These are phyloP conservation scores for Isabelozyma rhagii DNA, from an alignment of 805 yeast genomes.

Conservation along the genomic window DNA sequence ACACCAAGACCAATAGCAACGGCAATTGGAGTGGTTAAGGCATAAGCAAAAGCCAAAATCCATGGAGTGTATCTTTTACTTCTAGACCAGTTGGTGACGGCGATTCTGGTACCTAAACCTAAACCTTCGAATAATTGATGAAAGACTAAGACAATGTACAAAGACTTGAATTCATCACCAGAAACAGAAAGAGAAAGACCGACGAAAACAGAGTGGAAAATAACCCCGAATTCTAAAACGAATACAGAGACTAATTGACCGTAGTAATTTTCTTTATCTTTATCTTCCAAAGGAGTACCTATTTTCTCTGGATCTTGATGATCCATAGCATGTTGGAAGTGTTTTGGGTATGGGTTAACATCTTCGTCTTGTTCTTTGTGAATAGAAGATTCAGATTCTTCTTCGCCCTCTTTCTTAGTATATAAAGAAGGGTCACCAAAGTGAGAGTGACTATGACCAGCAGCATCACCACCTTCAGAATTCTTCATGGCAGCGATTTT, in stretches of 20 bases:
- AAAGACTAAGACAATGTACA: slow-evolving; percentile 26
- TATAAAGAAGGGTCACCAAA: slow-evolving; percentile 44
- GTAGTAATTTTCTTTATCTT: slow-evolving; percentile 45
- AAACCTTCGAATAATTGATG: slow-evolving; percentile 34
- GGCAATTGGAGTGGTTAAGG: slow-evolving; percentile 68
- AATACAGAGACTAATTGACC: slow-evolving; percentile 54
- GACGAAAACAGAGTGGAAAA: slow-evolving; percentile 32
- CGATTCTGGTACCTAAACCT: slow-evolving; percentile 41
- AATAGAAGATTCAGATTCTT: slow-evolving; percentile 5
- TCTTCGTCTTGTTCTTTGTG: neutral
- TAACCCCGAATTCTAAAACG: slow-evolving; percentile 28
- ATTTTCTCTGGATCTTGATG: slow-evolving; percentile 45
- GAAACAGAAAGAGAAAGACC: slow-evolving; percentile 31
- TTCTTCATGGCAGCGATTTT: slow-evolving; percentile 20
- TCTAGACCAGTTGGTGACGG: slow-evolving; percentile 54
- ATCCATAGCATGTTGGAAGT: slow-evolving; percentile 41
- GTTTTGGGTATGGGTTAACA: slow-evolving; percentile 30
- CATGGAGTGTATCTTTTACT: slow-evolving; percentile 51
- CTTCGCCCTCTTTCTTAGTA: slow-evolving; percentile 23
- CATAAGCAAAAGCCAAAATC: slow-evolving; percentile 48
- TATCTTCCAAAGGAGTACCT: slow-evolving; percentile 31
- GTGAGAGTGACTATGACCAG: slow-evolving; percentile 50
- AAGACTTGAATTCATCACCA: slow-evolving; percentile 24
- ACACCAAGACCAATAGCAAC: slow-evolving; percentile 79
- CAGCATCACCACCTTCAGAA: slow-evolving; percentile 15